Base-by-base conservation (phyloP, 1,284 basidiomycete species). In the Apiotrichum akiyoshidainum region DNA sequence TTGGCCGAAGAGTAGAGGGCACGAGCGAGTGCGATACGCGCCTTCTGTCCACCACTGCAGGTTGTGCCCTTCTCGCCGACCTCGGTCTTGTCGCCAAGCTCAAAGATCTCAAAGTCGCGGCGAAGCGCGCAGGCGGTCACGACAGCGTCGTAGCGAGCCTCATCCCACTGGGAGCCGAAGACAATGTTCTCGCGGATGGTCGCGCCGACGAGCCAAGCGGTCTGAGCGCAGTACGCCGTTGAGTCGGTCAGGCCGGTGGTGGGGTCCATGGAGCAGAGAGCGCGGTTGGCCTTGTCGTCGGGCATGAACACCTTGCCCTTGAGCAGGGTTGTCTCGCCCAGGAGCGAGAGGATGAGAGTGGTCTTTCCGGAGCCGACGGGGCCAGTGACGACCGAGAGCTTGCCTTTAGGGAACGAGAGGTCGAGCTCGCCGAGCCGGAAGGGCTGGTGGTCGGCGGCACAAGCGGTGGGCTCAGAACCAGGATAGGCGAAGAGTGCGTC, bases 341-440 rank as follows among this genome's bases (percentile, higher is more conserved):
- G 65, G 4, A 74, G 57, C 17, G 87, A 86, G 17, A 82, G 80
- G 54, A 89, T 77, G 7, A 90, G 74, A 0, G 87, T 87, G 0
- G 88, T 88, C 78, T 92, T 92, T 13, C 83, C 83, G 2, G 73
- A 78, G 7, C 82, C 82, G 22, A 83, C 82, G 3, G 80, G 70
- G 1, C 80, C 80, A 31, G 75, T 68, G 19, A 80, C 63, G 49
- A 81, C 66, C 52, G 71, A 76, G 17, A 80, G 68, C 39, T 73
- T 57, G n/a, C 77, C 75, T 0, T 64, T 59, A 5, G 80, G 80
- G 69, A 81, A 81, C 4, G 65, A 65, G 17, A 84, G 64, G 65
- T 81, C 74, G 42, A 83, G 66, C 42, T 80, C 73, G 5, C 75
- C 70, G 2, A 84, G 72, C 16, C 67, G 63, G 72, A 83, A 84